Evolutionary conservation across 768 basidiomycete genomes (phyloP).

Genomic region (Cytidiella melzeri): DNA sequence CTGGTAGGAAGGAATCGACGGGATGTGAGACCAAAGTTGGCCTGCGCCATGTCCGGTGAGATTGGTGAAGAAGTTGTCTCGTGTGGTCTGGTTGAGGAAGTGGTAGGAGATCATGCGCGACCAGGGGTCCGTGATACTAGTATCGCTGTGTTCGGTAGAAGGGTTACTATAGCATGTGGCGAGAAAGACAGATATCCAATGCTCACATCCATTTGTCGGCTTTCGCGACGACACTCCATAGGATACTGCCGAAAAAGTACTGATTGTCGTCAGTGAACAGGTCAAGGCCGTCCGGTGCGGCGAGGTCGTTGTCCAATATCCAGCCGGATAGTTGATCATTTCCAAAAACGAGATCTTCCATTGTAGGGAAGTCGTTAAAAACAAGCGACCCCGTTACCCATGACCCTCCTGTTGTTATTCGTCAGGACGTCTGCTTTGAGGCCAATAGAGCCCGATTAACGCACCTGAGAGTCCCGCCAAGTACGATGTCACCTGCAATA

Average conservation of each 20-base stretch:
- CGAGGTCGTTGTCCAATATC: neutral
- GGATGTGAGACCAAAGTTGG: slow-evolving; percentile 58
- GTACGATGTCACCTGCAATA: slow-evolving; percentile 50
- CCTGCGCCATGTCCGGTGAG: slow-evolving; percentile 64
- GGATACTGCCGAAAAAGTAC: slow-evolving; percentile 44
- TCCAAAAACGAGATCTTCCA: slow-evolving; percentile 55
- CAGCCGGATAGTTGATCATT: neutral
- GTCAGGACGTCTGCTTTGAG: too few species aligned
- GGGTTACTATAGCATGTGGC: slow-evolving; percentile 49
- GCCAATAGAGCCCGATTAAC: too few species aligned
- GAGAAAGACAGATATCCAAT: slow-evolving; percentile 44
- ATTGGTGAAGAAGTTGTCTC: slow-evolving; percentile 54
- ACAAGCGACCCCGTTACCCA: slow-evolving; percentile 62
- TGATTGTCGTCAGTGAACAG: neutral
- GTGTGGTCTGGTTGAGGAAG: slow-evolving; percentile 61
- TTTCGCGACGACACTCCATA: slow-evolving; percentile 42
- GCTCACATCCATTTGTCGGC: slow-evolving; percentile 49
- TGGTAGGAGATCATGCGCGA: slow-evolving; percentile 64
- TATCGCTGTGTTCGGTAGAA: slow-evolving; percentile 28
- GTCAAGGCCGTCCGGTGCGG: slow-evolving; percentile 27
- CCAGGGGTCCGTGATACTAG: slow-evolving; percentile 52
- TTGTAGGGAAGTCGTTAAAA: slow-evolving; percentile 56
- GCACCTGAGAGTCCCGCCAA: slow-evolving; percentile 41
- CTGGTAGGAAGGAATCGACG: slow-evolving; percentile 44
- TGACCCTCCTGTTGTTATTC: slow-evolving; percentile 38